Evolutionary conservation across 306 rosid species (phyloP).

Genomic region (Clitoria ternatea): DNA sequence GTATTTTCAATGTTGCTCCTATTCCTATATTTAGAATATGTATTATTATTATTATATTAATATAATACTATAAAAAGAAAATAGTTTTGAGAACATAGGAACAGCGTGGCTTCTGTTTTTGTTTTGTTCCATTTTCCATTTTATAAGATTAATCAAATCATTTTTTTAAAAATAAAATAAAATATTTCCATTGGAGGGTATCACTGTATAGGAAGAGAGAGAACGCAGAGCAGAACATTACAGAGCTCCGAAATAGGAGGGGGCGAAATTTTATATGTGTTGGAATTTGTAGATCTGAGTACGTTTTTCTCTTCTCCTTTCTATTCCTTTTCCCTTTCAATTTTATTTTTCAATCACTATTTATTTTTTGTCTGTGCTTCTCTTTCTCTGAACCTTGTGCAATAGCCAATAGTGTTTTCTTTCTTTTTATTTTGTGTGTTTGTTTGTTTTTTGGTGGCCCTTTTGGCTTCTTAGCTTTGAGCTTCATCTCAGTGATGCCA

Average conservation of each 20-base stretch:
- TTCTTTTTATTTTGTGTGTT: not conserved
- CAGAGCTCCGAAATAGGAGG: constrained; percentile 43
- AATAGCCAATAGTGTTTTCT: not conserved
- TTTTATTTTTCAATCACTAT: not conserved
- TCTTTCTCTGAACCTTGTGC: constrained; percentile 8
- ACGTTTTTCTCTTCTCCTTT: not conserved
- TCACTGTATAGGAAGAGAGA: constrained; percentile 15
- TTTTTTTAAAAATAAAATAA: not conserved
- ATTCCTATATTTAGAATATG: not conserved
- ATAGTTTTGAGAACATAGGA: not conserved
- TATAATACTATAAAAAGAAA: too few species aligned
- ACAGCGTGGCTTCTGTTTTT: not conserved
- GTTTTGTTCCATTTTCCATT: not conserved
- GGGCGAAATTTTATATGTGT: constrained; percentile 20
- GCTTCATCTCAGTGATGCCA: constrained; percentile 6
- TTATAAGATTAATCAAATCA: not conserved
- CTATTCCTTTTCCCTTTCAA: not conserved
- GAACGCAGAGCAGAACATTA: not conserved
- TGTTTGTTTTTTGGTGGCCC: constrained; percentile 12
- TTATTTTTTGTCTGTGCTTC: not conserved
- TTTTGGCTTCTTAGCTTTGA: constrained; percentile 2
- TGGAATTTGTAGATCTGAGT: constrained; percentile 44
- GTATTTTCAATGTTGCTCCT: too few species aligned
- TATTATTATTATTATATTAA: too few species aligned
- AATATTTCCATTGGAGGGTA: constrained; percentile 16